Evolutionary conservation across 768 basidiomycete species (phyloP), one percentile per base, ranked within the genome.

Genomic region (Nidula microcarpa): DNA sequence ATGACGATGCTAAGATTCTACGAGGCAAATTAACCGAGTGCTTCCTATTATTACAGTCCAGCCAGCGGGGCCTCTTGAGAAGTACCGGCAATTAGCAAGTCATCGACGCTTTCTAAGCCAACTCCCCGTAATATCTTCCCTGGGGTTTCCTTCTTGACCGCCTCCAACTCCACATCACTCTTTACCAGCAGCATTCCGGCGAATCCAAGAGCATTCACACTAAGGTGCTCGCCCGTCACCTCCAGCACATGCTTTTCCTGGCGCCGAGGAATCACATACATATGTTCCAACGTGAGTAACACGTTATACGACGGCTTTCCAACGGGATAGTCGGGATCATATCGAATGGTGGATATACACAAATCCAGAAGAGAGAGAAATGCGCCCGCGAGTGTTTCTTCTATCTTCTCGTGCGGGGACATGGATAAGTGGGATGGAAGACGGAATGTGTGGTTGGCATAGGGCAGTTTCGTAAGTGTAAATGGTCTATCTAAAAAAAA

Each of bases 181-280:
- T 89, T 92, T 23, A 91, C 92, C 51, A 97, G 80, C 55, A 97
- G 60, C 86, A 91, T 84, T 1, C 95, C 95, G 6, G 92, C 89
- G 65, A 88, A 97, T 11, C 91, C 95, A 47, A 97, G 77, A 44
- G 95, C 80, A 67, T 98, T 97, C 43, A 98, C 76, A 60, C 82
- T 81, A 30, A 98, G 62, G 51, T 68, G 55, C 34, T 82, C 79
- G n/a, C 82, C 81, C 2, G 80, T 80, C 48, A 73, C 75, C 50
- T 68, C 55, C 4, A 89, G 68, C 9, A 61, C 66, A 66, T 87
- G 78, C n/a, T 66, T 68, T 63, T 93, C 91, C 33, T 70, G 68
- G 47, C 75, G 75, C 37, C 95, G 84, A 33, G 95, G 95, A 62
- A 98, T 83, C 53, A 97, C 53, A 67, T 96, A 86, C 53, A 98